phyloP scores from a whole-genome alignment of 2,329 filamentous ascomycete genomes.

The Mollisiaceae sp. region DNA sequence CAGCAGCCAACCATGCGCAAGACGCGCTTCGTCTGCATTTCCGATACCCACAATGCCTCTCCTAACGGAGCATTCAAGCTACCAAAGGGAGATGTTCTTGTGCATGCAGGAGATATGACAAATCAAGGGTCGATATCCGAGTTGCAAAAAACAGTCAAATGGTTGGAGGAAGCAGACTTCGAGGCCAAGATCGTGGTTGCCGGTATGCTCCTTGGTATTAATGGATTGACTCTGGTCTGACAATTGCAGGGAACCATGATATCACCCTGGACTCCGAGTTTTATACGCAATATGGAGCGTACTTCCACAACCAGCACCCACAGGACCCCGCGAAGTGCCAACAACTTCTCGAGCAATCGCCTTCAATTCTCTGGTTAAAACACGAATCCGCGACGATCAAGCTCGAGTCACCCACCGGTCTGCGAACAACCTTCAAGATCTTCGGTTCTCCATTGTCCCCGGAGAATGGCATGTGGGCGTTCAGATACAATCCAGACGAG shows the following conservation, averaged over 20 bases:
- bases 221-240: constrained; percentile 18
- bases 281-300: constrained; percentile 56
- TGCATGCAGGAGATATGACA: constrained; percentile 78
- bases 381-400: constrained; percentile 60
- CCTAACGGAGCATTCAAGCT: constrained; percentile 59
- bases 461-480: constrained; percentile 64
- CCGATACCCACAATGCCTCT: constrained; percentile 74
- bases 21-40: constrained; percentile 75
- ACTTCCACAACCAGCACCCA: constrained; percentile 60
- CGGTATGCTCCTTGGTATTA: constrained; percentile 50
- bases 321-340: constrained; percentile 61
- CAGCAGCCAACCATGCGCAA: constrained; percentile 39
- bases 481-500: constrained; percentile 58
- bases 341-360: constrained; percentile 49
- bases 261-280: constrained; percentile 71
- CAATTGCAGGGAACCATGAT: constrained; percentile 71
- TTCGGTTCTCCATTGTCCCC: constrained; percentile 76
- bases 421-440: constrained; percentile 65
- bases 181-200: constrained; percentile 74
- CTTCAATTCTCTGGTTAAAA: constrained; percentile 66
- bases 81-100: constrained; percentile 73
- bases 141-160: constrained; percentile 65
- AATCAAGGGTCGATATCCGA: constrained; percentile 70
- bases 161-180: constrained; percentile 71
- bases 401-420: constrained; percentile 59